Percentiles rank a stretch among this genome's conserved stretches.
phyloP scores from a whole-genome alignment of 1,284 basidiomycete genomes.

The Ganoderma lingzhi region DNA sequence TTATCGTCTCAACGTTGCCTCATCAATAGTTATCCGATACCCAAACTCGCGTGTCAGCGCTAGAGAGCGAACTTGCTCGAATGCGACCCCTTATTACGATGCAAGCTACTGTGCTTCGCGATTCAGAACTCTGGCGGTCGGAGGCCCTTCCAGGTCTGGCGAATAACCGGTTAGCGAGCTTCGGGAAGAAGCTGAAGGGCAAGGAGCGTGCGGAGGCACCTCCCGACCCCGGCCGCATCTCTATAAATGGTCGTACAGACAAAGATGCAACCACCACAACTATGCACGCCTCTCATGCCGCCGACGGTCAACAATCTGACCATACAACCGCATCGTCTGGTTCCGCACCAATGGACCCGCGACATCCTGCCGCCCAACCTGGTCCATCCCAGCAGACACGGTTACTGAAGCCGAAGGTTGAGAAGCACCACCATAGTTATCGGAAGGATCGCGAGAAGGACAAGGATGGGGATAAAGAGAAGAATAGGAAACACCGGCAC shows the following conservation, averaged over 20 bases:
- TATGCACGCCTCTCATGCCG: too few relatives aligned
- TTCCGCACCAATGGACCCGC: background rate
- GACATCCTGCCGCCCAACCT: conserved; percentile 7
- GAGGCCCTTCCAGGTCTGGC: conserved; percentile 16
- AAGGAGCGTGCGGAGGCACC: conserved; percentile 30
- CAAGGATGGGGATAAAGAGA: conserved; percentile 23
- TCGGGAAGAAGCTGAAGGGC: conserved; percentile 19
- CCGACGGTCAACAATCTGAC: background rate
- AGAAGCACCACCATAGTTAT: conserved; percentile 10
- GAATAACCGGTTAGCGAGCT: conserved; percentile 7
- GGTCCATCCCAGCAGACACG: conserved; percentile 15
- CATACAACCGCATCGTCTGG: background rate
- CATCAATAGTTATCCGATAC: conserved; percentile 53
- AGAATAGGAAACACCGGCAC: conserved; percentile 14
- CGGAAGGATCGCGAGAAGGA: conserved; percentile 24
- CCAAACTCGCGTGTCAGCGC: conserved; percentile 49
- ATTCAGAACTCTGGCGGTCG: conserved; percentile 30
- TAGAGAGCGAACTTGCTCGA: conserved; percentile 61
- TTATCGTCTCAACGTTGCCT: conserved; percentile 8
- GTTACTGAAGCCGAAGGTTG: conserved; percentile 2
- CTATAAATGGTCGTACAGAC: conserved; percentile 1
- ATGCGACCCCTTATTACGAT: conserved; percentile 65
- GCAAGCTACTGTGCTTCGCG: conserved; percentile 48
- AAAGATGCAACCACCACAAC: background rate
- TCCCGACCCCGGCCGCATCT: background rate